Evolutionary conservation across 345 rosid genomes (phyloP).

Genomic region (Aethionema arabicum): DNA sequence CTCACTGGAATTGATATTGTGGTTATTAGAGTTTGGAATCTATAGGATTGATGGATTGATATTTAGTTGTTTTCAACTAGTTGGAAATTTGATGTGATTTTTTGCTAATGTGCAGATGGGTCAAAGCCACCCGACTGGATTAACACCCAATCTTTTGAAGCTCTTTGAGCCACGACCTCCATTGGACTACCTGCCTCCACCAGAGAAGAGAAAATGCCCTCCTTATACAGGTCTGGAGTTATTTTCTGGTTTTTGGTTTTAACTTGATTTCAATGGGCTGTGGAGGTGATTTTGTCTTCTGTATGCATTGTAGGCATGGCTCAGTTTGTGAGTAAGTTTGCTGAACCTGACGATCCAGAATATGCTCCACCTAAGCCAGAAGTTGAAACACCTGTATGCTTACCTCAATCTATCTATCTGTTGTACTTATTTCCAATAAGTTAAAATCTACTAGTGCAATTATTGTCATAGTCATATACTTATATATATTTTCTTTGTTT

Average conservation of each 20-base stretch:
- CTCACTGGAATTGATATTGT: neutral
- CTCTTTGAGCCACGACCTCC: conserved; percentile 95
- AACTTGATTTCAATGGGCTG: neutral
- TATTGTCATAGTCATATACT: neutral
- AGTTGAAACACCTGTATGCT: conserved; percentile 84
- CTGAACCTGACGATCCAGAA: conserved; percentile 84
- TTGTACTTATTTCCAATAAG: neutral
- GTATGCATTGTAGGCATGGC: conserved; percentile 67
- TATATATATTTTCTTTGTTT: conserved; percentile 8
- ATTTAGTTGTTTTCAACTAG: neutral
- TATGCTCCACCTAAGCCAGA: conserved; percentile 78
- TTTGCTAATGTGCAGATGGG: conserved; percentile 71
- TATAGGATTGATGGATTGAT: neutral
- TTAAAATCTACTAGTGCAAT: neutral
- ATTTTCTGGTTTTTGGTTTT: neutral
- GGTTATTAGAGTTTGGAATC: neutral
- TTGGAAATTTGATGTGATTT: conserved; percentile 5
- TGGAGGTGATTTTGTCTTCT: neutral
- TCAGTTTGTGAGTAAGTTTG: conserved; percentile 75
- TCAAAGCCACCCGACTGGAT: conserved; percentile 94
- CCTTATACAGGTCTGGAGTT: conserved; percentile 55
- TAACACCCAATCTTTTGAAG: conserved; percentile 81
- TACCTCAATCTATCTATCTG: neutral
- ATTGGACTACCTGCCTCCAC: conserved; percentile 79
- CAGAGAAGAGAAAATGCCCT: conserved; percentile 88